Conservation (phyloP, 2,329 filamentous ascomycete genomes). For the Cordyceps fumosorosea region DNA sequence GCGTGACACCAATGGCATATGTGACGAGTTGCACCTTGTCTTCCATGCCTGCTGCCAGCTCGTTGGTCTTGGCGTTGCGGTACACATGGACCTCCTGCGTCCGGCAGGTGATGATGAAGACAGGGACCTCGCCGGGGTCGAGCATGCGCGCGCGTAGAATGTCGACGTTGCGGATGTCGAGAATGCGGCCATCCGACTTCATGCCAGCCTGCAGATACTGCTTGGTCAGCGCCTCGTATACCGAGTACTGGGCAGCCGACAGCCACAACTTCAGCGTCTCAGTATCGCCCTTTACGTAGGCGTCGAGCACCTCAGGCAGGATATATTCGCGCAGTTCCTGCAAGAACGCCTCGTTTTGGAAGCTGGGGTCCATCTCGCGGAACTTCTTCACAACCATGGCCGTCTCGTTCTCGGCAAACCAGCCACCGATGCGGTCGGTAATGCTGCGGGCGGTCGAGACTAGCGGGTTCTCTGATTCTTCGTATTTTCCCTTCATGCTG, state of each 20-base stretch:
- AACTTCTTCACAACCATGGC: slow-evolving; percentile 98
- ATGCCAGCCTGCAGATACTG: slow-evolving; percentile 92
- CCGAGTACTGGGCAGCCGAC: slow-evolving; percentile 89
- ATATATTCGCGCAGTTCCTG: slow-evolving; percentile 97
- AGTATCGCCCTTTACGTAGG: slow-evolving; percentile 93
- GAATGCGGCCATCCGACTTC: slow-evolving; percentile 88
- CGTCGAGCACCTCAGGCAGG: slow-evolving; percentile 90
- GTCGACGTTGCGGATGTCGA: slow-evolving; percentile 93
- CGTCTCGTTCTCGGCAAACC: slow-evolving; percentile 98
- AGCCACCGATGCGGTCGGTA: slow-evolving; percentile 85
- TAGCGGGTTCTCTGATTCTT: slow-evolving; percentile 95
- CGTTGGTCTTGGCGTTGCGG: slow-evolving; percentile 78
- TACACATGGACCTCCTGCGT: slow-evolving; percentile 98
- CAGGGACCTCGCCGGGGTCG: slow-evolving; percentile 80
- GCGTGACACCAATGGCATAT: slow-evolving; percentile 93
- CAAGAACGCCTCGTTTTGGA: slow-evolving; percentile 92
- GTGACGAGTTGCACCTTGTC: slow-evolving; percentile 98
- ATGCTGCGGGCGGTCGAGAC: slow-evolving; percentile 91
- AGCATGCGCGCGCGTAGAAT: slow-evolving; percentile 74
- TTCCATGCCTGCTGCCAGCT: slow-evolving; percentile 95
- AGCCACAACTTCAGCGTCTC: slow-evolving; percentile 92
- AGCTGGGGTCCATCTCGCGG: slow-evolving; percentile 87
- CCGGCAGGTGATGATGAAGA: slow-evolving; percentile 94
- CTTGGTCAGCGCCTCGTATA: slow-evolving; percentile 93
- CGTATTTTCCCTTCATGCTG: slow-evolving; percentile 77